phyloP scores from a whole-genome alignment of 1,284 basidiomycete species.

The Fistulinella staudtii region DNA sequence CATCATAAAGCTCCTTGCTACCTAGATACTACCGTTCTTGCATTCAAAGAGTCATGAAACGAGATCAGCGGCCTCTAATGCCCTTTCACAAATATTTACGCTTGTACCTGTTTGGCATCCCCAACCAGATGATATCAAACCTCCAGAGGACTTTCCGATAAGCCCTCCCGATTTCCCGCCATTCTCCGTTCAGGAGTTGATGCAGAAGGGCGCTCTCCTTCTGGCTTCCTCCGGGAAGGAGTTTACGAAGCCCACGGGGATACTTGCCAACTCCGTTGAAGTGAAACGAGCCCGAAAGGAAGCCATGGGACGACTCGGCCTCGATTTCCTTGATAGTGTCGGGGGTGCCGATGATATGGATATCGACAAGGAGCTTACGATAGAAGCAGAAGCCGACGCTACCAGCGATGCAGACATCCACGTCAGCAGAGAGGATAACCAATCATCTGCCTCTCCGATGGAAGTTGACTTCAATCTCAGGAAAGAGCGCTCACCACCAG shows the following conservation, averaged over 20 bases:
- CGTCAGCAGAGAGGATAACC: constrained; percentile 39
- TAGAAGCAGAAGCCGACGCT: constrained; percentile 50
- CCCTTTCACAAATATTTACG: constrained; percentile 82
- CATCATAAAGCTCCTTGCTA: neutral
- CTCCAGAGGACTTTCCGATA: constrained; percentile 25
- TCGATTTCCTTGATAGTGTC: constrained; percentile 74
- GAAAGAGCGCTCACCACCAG: constrained; percentile 30
- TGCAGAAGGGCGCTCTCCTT: constrained; percentile 71
- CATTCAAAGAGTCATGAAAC: constrained; percentile 89
- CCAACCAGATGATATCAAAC: constrained; percentile 18
- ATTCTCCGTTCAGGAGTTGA: constrained; percentile 73
- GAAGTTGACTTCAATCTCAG: constrained; percentile 35
- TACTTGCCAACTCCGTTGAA: constrained; percentile 65
- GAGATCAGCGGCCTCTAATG: constrained; percentile 77
- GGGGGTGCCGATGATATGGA: constrained; percentile 71
- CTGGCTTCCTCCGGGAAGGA: constrained; percentile 88
- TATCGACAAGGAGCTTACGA: constrained; percentile 73
- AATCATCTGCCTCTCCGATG: constrained; percentile 34
- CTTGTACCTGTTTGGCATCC: constrained; percentile 84
- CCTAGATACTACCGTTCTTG: constrained; percentile 79
- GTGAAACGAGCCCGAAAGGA: constrained; percentile 80
- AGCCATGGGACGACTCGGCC: constrained; percentile 75
- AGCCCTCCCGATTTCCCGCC: constrained; percentile 56
- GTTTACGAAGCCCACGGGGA: constrained; percentile 67
- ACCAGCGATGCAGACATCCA: constrained; percentile 40